Base-by-base conservation (phyloP, 495 filamentous ascomycete genomes). In the Neurospora sp. region DNA sequence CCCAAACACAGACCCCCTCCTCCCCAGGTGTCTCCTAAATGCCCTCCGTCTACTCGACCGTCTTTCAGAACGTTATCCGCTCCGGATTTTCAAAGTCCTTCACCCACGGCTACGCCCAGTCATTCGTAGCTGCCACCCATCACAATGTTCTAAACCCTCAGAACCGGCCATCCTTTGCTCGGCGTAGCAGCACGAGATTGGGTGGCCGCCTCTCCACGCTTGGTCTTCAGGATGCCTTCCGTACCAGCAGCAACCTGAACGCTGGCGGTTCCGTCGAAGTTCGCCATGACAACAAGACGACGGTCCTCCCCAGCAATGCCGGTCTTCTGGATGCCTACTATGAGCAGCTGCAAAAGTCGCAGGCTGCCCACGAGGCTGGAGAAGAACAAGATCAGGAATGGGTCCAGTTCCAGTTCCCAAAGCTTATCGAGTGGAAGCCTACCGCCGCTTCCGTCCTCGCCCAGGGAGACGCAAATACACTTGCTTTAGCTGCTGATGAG, bases 91-190 rank as follows among this genome's bases (percentile, higher is more conserved):
- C 92, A 77, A 98, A 98, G 88, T 92, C 93, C 82, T 91, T 98
- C 82, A 94, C 93, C 81, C 93, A 97, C 88, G 95, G 94, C 84
- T 98, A 97, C 87, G 93, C 94, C 82, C 95, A 98, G 82, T 96
- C 95, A 76, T 90, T 99, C 84, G 95, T 98, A 82, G 96, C 96
- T 75, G 94, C 93, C 72, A 93, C 94, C 69, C 94, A 98, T 79
- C 85, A 85, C 69, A 90, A 92, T 82, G 92, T 94, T 86, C 89
- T 94, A 80, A 94, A 93, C 69, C 85, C 90, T 8, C 91, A 86
- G 74, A 86, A 87, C 77, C 84, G 88, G 75, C 85, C 85, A 76
- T 85, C 86, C 76, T 90, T 89, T 76, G 81, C 81, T 72, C 82
- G 83, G 70, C 84, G 84, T 78, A 80, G 82, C 72, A 80, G 80